phyloP scores from a whole-genome alignment of 2,329 filamentous ascomycete species.

The Botrytis sinoallii region DNA sequence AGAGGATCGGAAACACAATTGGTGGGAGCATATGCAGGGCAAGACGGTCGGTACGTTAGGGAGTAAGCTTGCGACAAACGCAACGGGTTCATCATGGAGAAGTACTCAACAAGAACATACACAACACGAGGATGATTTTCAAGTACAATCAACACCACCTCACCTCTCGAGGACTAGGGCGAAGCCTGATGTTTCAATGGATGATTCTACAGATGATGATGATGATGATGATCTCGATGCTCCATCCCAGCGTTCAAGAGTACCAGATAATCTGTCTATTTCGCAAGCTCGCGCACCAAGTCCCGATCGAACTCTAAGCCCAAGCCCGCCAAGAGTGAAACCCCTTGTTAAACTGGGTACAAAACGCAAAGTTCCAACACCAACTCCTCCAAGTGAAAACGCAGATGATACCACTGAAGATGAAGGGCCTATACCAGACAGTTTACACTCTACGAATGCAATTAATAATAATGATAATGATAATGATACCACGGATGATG shows the following conservation, averaged over 20 bases:
- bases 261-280: slow-evolving; percentile 32
- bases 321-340: slow-evolving; percentile 1
- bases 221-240: slow-evolving; percentile 35
- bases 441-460: background rate
- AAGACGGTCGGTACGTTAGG: slow-evolving; percentile 28
- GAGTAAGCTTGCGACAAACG: slow-evolving; percentile 19
- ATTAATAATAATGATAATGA: slow-evolving; percentile 11
- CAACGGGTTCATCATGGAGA: background rate
- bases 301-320: background rate
- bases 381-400: background rate
- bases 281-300: slow-evolving; percentile 20
- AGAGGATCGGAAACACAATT: slow-evolving; percentile 14
- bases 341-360: slow-evolving; percentile 18
- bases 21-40: slow-evolving; percentile 35
- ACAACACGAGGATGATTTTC: slow-evolving; percentile 31
- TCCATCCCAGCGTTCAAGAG: slow-evolving; percentile 25
- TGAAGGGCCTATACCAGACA: slow-evolving; percentile 4
- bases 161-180: slow-evolving; percentile 19
- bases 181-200: slow-evolving; percentile 13
- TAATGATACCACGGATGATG: slow-evolving; percentile 23
- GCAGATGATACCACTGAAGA: slow-evolving; percentile 17
- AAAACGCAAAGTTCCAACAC: slow-evolving; percentile 12
- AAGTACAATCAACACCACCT: slow-evolving; percentile 36
- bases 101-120: background rate
- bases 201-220: slow-evolving; percentile 31